Evolutionary conservation across 129 eudicot genomes (phyloP).

Genomic region (Helichrysum umbraculigerum): DNA sequence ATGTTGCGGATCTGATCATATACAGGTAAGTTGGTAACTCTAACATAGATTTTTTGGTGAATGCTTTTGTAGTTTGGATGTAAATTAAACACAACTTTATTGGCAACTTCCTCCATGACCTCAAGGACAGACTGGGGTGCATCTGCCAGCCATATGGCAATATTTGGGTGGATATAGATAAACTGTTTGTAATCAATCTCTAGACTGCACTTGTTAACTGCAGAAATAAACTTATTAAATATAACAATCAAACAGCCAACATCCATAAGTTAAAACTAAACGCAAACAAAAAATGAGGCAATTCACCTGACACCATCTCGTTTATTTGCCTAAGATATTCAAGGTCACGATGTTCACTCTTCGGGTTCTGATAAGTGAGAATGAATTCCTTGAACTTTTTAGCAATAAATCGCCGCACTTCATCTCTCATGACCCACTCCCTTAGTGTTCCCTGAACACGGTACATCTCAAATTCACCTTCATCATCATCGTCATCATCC

Average conservation of each 20-base stretch:
- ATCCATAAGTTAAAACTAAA: background rate
- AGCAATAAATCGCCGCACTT: slow-evolving; percentile 92
- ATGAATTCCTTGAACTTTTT: slow-evolving; percentile 87
- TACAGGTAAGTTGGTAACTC: slow-evolving; percentile 92
- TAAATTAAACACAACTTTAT: slow-evolving; percentile 74
- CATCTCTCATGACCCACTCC: slow-evolving; percentile 99
- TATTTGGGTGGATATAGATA: slow-evolving; percentile 80
- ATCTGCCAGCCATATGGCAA: slow-evolving; percentile 98
- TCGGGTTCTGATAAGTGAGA: slow-evolving; percentile 63
- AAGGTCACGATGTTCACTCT: slow-evolving; percentile 53
- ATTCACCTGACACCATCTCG: slow-evolving; percentile 93
- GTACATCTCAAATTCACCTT: slow-evolving; percentile 91
- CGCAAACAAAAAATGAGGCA: background rate
- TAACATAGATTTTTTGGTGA: slow-evolving; percentile 82
- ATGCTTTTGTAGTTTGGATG: slow-evolving; percentile 85
- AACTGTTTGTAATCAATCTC: slow-evolving; percentile 97
- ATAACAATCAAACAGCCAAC: background rate
- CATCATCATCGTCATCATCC: slow-evolving; percentile 84
- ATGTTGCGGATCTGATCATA: slow-evolving; percentile 99
- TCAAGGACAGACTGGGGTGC: slow-evolving; percentile 99
- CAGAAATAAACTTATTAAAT: slow-evolving; percentile 17
- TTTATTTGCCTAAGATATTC: slow-evolving; percentile 81
- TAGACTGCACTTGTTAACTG: slow-evolving; percentile 96
- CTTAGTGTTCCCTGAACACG: slow-evolving; percentile 94
- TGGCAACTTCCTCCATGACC: slow-evolving; percentile 99